These are phyloP conservation scores for Alternaria sp. DNA, from an alignment of 2,329 filamentous ascomycete genomes.

Conservation along the genomic window DNA sequence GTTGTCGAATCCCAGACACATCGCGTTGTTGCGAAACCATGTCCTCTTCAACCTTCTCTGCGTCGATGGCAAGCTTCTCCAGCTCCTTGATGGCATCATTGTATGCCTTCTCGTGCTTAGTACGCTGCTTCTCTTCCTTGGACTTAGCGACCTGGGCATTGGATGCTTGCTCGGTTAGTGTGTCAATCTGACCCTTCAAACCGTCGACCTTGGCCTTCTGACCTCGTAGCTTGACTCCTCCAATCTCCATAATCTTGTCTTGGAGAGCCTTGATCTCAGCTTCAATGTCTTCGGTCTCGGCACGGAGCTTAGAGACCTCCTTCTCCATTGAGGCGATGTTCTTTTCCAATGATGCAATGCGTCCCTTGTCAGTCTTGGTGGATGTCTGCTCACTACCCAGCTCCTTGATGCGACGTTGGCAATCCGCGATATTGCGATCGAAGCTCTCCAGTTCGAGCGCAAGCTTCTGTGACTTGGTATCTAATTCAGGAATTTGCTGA, in stretches of 20 bases:
- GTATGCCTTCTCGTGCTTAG: slow-evolving; percentile 85
- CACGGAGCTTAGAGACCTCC: slow-evolving; percentile 80
- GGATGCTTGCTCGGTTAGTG: slow-evolving; percentile 81
- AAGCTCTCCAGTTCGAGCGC: slow-evolving; percentile 87
- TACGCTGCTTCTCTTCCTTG: slow-evolving; percentile 91
- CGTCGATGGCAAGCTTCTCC: slow-evolving; percentile 72
- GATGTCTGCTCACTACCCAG: slow-evolving; percentile 81
- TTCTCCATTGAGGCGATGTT: slow-evolving; percentile 77
- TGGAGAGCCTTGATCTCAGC: slow-evolving; percentile 92
- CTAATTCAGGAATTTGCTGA: slow-evolving; percentile 80
- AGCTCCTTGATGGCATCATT: slow-evolving; percentile 82
- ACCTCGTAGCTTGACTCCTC: slow-evolving; percentile 87
- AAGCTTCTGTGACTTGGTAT: slow-evolving; percentile 92
- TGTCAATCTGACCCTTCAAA: slow-evolving; percentile 80
- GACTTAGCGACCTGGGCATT: slow-evolving; percentile 85
- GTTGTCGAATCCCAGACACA: slow-evolving; percentile 74
- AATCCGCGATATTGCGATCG: slow-evolving; percentile 82
- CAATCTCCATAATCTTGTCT: slow-evolving; percentile 98
- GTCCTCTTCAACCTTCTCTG: slow-evolving; percentile 80
- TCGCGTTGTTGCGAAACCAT: slow-evolving; percentile 78
- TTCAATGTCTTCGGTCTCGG: slow-evolving; percentile 88
- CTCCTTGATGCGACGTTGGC: slow-evolving; percentile 85
- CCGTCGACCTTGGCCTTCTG: slow-evolving; percentile 92
- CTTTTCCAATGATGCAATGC: slow-evolving; percentile 76
- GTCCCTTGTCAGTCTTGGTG: slow-evolving; percentile 79